A percentile compares a stretch with the other conserved stretches of the same genome.
phyloP scores from a whole-genome alignment of 352 stramenopile species.

The Globisporangium viniferum region DNA sequence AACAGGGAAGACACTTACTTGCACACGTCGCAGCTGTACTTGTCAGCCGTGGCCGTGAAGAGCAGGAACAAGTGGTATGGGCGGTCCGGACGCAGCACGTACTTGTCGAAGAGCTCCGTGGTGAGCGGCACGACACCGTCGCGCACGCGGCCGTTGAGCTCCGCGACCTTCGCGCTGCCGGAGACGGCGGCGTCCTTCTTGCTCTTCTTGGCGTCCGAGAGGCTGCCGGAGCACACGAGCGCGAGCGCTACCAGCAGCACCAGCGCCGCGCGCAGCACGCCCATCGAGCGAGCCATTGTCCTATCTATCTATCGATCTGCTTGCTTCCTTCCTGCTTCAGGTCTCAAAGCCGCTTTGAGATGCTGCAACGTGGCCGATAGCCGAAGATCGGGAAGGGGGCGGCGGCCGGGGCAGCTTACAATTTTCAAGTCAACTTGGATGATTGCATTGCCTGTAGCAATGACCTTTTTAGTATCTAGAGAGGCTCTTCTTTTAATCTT shows the following conservation, averaged over 20 bases:
- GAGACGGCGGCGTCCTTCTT: slow-evolving; percentile 22
- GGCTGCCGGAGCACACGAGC: slow-evolving; percentile 29
- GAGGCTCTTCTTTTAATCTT: no score
- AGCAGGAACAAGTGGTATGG: slow-evolving; percentile 81
- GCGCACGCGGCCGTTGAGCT: slow-evolving; percentile 43
- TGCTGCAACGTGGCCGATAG: slow-evolving; percentile 10
- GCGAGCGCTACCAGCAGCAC: slow-evolving; percentile 36
- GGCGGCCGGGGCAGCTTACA: no score
- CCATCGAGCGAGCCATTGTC: neutral
- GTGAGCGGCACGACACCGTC: slow-evolving; percentile 65
- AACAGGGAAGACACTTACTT: slow-evolving; percentile 31
- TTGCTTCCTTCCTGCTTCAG: neutral
- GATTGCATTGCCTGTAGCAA: no score
- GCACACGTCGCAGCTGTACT: slow-evolving; percentile 77
- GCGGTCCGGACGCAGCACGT: slow-evolving; percentile 58
- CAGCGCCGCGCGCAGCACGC: slow-evolving; percentile 18
- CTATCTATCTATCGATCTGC: neutral
- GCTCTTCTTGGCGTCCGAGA: slow-evolving; percentile 41
- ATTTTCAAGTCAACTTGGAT: no score
- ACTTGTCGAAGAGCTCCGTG: slow-evolving; percentile 50
- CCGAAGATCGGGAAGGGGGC: neutral
- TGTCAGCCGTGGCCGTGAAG: slow-evolving; percentile 70
- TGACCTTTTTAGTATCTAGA: no score
- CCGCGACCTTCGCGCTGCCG: slow-evolving; percentile 62
- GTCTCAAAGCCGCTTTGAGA: neutral